Percentiles rank a stretch among this genome's conserved stretches.
phyloP scores from a whole-genome alignment of 768 basidiomycete genomes.

The Lactarius quietus region DNA sequence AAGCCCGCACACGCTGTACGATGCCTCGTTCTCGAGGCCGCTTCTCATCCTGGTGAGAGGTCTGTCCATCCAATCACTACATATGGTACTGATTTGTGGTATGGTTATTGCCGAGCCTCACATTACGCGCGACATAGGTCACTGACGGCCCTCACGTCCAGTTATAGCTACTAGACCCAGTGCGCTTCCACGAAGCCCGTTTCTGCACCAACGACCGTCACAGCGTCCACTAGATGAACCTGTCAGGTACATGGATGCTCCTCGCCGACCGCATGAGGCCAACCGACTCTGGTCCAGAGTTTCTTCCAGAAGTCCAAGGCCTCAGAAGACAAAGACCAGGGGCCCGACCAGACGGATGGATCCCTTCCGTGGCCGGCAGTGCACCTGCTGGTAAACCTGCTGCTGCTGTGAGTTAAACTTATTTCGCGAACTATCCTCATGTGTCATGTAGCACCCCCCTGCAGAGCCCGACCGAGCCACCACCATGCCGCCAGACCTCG shows the following conservation, averaged over 20 bases:
- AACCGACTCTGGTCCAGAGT: conserved; percentile 1
- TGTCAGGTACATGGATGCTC: neutral
- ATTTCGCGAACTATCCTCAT: neutral
- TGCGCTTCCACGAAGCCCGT: neutral
- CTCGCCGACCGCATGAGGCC: neutral
- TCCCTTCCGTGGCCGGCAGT: neutral
- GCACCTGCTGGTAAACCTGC: neutral
- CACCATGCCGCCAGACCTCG: conserved; percentile 1
- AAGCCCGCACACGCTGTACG: no score
- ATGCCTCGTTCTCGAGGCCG: no score
- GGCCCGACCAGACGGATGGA: neutral
- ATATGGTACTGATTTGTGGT: no score
- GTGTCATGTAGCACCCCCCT: conserved; percentile 4
- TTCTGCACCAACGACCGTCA: neutral
- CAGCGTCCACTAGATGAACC: neutral
- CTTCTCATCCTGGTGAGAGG: no score
- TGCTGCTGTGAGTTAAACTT: neutral
- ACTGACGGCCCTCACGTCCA: conserved; percentile 4
- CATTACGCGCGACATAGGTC: conserved; percentile 17
- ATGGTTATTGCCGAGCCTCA: conserved; percentile 14
- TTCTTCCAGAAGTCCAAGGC: neutral
- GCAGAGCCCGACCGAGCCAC: neutral
- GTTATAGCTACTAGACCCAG: conserved; percentile 2
- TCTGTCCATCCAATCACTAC: no score
- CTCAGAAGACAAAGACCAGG: neutral